phyloP scores from a whole-genome alignment of 2,329 filamentous ascomycete genomes.

The Fusarium buxicola region DNA sequence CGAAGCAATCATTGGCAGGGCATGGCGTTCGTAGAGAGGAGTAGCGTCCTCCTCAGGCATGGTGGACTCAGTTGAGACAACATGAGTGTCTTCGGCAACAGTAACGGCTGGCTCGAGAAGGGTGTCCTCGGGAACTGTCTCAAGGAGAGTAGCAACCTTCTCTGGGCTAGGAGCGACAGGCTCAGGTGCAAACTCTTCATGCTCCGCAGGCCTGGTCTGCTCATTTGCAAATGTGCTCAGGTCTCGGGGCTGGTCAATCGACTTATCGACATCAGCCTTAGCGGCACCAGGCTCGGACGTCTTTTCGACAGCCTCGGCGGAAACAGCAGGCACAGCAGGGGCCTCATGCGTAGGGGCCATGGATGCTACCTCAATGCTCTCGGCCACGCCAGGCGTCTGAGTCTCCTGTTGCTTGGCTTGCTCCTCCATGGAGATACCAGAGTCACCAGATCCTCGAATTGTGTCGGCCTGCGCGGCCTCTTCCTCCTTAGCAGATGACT shows the following conservation, averaged over 20 bases:
- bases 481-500: background rate
- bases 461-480: background rate
- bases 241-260: background rate
- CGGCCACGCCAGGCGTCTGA: conserved; percentile 5
- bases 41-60: conserved; percentile 1
- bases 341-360: background rate
- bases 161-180: conserved; percentile 11
- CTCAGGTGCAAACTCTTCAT: conserved; percentile 13
- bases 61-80: conserved; percentile 8
- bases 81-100: conserved; percentile 12
- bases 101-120: conserved; percentile 23
- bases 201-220: conserved; percentile 6
- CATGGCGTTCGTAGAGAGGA: conserved; percentile 15
- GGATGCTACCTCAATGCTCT: conserved; percentile 15
- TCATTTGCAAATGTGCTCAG: background rate
- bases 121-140: conserved; percentile 40
- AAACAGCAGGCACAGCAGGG: background rate
- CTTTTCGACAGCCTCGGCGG: background rate
- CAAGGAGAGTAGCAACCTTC: conserved; percentile 26
- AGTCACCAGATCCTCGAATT: conserved; percentile 35
- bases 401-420: conserved; percentile 27
- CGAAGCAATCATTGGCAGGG: conserved; percentile 27
- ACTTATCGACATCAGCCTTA: conserved; percentile 5
- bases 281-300: background rate
- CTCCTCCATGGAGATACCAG: conserved; percentile 39